Conservation (phyloP, 495 filamentous ascomycete species). For the Lasiosphaeris hirsuta region DNA sequence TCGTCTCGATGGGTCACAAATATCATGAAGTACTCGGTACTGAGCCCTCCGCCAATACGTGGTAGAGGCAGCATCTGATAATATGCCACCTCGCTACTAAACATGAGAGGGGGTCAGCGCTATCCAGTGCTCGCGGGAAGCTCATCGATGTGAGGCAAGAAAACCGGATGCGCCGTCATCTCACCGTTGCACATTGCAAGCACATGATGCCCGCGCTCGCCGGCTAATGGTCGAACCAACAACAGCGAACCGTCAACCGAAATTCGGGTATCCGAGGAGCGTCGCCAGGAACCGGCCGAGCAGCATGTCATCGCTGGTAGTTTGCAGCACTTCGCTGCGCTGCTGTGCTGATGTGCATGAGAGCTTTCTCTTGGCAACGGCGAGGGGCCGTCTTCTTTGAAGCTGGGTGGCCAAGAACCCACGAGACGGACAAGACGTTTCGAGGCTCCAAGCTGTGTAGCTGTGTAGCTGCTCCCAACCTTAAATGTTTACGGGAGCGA, state of each 20-base stretch:
- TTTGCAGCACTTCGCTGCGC: not conserved
- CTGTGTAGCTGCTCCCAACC: not conserved
- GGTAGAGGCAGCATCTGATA: not conserved
- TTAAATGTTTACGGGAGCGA: not conserved
- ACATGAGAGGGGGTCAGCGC: not conserved
- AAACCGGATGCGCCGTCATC: not conserved
- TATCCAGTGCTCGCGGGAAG: too few species aligned
- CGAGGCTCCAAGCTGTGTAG: conserved; percentile 1
- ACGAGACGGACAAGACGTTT: not conserved
- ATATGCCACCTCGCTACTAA: not conserved
- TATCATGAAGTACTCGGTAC: too few species aligned
- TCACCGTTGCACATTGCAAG: not conserved
- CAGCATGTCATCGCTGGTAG: not conserved
- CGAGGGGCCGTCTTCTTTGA: not conserved
- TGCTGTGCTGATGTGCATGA: not conserved
- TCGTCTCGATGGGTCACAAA: too few species aligned
- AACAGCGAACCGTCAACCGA: not conserved
- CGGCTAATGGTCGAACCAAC: not conserved
- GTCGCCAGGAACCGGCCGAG: not conserved
- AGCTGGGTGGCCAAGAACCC: not conserved
- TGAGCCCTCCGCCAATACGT: too few species aligned
- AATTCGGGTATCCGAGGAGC: not conserved
- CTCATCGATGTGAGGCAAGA: not conserved
- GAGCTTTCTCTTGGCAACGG: not conserved
- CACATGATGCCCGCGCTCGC: not conserved